These are phyloP conservation scores for Dendrobium chrysotoxum DNA, from an alignment of 106 monocot species.

Conservation along the genomic window DNA sequence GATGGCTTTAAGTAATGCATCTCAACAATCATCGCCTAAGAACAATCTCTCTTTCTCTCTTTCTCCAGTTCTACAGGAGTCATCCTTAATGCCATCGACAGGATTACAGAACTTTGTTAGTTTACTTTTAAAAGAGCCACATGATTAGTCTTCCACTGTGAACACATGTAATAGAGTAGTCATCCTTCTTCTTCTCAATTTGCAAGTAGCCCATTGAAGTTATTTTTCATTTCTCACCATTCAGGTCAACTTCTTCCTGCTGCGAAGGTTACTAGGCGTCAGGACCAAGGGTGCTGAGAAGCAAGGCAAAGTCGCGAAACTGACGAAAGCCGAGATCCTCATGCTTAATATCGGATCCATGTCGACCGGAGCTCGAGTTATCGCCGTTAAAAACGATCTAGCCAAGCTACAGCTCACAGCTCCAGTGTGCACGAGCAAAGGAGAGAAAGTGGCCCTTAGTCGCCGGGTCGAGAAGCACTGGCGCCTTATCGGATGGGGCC, in stretches of 20 bases:
- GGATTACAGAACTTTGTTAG: too few species aligned
- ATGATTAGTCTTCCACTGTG: neutral
- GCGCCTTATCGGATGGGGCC: constrained; percentile 96
- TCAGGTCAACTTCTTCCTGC: constrained; percentile 88
- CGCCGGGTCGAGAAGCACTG: constrained; percentile 95
- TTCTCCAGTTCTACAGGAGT: too few species aligned
- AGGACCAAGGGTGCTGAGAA: constrained; percentile 92
- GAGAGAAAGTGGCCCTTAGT: constrained; percentile 91
- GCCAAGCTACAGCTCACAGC: constrained; percentile 86
- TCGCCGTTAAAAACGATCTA: constrained; percentile 84
- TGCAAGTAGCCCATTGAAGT: too few species aligned
- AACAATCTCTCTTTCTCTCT: too few species aligned
- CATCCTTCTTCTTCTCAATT: too few species aligned
- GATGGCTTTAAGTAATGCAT: too few species aligned
- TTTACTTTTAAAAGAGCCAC: too few species aligned
- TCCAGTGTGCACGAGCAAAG: constrained; percentile 90
- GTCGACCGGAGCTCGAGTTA: constrained; percentile 83
- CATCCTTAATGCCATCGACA: too few species aligned
- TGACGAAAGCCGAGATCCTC: constrained; percentile 74
- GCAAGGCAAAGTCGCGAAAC: constrained; percentile 87
- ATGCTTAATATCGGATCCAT: constrained; percentile 98
- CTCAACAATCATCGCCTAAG: too few species aligned
- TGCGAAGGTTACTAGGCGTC: constrained; percentile 86
- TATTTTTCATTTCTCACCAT: neutral
- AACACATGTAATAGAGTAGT: neutral